Percentiles rank a stretch among this genome's conserved stretches.
These are phyloP conservation scores for Coccomyxa subellipsoidea DNA, from an alignment of 163 green algal genomes.

Conservation along the genomic window DNA sequence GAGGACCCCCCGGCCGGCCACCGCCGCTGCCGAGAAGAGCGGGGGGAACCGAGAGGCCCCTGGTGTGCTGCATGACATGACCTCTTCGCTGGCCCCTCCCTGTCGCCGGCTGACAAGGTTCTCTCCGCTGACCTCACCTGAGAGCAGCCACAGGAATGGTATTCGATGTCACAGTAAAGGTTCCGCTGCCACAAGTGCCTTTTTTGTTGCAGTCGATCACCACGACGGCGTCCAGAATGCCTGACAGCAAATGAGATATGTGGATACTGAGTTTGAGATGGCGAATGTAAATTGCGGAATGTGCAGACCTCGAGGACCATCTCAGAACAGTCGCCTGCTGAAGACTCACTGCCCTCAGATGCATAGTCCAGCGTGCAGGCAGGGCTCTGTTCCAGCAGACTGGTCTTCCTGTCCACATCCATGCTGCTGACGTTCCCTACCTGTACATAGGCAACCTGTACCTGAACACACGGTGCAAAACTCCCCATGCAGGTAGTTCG, in stretches of 20 bases:
- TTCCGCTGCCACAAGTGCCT: no score
- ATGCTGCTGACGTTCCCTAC: background rate
- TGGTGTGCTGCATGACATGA: background rate
- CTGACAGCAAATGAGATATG: no score
- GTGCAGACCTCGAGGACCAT: background rate
- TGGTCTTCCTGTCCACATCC: background rate
- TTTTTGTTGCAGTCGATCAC: no score
- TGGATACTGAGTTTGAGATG: no score
- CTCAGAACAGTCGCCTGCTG: background rate
- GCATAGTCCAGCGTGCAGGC: background rate
- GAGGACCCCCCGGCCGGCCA: background rate
- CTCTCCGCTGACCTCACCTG: background rate
- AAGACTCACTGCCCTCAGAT: background rate
- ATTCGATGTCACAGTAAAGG: background rate
- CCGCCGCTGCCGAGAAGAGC: background rate
- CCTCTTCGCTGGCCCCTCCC: background rate
- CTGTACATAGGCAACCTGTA: background rate
- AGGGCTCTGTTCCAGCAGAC: background rate
- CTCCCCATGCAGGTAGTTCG: background rate
- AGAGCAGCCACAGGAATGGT: background rate
- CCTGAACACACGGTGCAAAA: background rate
- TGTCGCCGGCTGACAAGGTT: background rate
- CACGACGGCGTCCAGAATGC: no score
- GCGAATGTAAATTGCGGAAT: no score
- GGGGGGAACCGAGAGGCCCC: background rate